These are phyloP conservation scores for Mycena haematopus DNA, from an alignment of 768 basidiomycete genomes.

Conservation along the genomic window DNA sequence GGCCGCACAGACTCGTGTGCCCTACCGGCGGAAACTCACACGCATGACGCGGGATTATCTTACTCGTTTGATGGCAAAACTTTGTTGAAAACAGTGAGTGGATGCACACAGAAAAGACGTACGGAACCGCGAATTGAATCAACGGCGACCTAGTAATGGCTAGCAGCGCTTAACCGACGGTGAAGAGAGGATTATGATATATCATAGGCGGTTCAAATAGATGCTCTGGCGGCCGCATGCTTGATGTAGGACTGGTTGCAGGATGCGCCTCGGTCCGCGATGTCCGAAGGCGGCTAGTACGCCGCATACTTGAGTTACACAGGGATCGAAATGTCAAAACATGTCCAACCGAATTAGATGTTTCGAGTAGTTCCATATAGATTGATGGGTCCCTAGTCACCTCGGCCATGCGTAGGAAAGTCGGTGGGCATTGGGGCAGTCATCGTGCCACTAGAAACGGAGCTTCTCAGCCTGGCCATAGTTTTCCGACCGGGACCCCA, in stretches of 20 bases:
- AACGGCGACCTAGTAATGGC: not conserved
- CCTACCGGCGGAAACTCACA: not conserved
- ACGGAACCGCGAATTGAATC: not conserved
- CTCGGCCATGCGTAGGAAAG: constrained; percentile 25
- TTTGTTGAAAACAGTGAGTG: not conserved
- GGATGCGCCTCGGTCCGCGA: not conserved
- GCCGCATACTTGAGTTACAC: not conserved
- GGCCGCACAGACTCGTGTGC: not conserved
- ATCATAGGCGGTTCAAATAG: not conserved
- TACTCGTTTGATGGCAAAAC: not conserved
- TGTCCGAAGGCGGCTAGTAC: not conserved
- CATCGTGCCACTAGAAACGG: constrained; percentile 24
- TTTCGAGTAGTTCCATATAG: constrained; percentile 20
- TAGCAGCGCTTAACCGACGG: constrained; percentile 7
- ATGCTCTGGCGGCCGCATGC: not conserved
- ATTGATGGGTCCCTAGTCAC: not conserved
- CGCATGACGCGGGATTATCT: constrained; percentile 2
- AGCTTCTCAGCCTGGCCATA: constrained; percentile 2
- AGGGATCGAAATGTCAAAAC: constrained; percentile 10
- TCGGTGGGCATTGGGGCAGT: not conserved
- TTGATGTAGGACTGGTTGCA: constrained; percentile 1
- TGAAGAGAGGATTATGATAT: not conserved
- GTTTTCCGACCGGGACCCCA: constrained; percentile 16
- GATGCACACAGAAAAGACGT: not conserved
- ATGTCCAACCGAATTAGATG: constrained; percentile 20